Conservation (phyloP, 192 early-diverging fungal genomes). For the Paraglomus brasilianum region DNA sequence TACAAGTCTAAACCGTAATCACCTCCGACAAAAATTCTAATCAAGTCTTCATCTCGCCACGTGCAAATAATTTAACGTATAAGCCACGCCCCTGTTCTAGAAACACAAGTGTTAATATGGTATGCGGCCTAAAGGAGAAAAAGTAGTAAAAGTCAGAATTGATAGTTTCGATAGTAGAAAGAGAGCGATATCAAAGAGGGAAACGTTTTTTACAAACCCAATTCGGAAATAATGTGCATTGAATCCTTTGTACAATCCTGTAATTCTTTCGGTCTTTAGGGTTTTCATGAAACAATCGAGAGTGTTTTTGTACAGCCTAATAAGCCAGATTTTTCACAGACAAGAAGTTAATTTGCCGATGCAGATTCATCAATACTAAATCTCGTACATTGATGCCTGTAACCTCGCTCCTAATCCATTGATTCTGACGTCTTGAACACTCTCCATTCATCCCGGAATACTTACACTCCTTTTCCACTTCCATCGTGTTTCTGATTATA, state of each 20-base stretch:
- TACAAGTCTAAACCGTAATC: too few relatives aligned
- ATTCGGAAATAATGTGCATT: constrained; percentile 86
- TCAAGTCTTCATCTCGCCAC: too few relatives aligned
- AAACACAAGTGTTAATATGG: constrained; percentile 91
- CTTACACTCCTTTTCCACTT: constrained; percentile 27
- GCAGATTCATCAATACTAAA: too few relatives aligned
- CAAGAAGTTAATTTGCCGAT: neutral
- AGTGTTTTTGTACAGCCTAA: constrained; percentile 71
- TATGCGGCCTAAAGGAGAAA: constrained; percentile 68
- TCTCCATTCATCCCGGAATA: too few relatives aligned
- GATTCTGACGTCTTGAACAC: neutral
- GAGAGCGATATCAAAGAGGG: neutral
- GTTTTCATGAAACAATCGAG: constrained; percentile 88
- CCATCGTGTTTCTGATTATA: constrained; percentile 71
- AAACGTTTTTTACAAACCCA: constrained; percentile 54
- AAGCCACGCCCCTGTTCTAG: constrained; percentile 61
- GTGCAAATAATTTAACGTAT: constrained; percentile 22
- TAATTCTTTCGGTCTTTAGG: constrained; percentile 72
- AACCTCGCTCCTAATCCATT: too few relatives aligned
- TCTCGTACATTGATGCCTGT: too few relatives aligned
- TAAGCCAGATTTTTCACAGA: neutral
- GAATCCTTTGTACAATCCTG: constrained; percentile 91
- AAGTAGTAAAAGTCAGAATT: constrained; percentile 12
- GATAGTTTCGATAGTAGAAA: constrained; percentile 7
- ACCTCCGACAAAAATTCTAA: too few relatives aligned